phyloP scores from a whole-genome alignment of 2,329 filamentous ascomycete genomes.

The Colletotrichum sp. region DNA sequence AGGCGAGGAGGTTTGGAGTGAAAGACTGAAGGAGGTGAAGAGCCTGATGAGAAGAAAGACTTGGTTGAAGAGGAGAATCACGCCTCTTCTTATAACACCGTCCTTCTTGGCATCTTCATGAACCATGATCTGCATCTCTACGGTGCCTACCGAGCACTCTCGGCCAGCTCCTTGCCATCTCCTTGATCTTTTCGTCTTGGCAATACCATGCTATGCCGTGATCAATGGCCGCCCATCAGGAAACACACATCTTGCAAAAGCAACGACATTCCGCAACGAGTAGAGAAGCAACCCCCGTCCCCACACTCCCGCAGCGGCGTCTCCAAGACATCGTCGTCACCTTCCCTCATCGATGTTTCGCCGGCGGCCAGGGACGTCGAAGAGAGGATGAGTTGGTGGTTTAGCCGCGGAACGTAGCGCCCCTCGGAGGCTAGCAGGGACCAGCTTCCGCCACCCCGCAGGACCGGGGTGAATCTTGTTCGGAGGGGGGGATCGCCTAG shows the following conservation, averaged over 20 bases:
- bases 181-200: not conserved
- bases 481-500: not conserved
- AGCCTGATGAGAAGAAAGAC: not conserved
- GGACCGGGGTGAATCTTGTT: not conserved
- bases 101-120: not conserved
- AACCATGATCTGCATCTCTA: not conserved
- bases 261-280: not conserved
- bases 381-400: not conserved
- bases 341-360: conserved; percentile 6
- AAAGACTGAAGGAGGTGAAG: conserved; percentile 4
- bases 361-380: not conserved
- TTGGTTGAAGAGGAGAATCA: not conserved
- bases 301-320: not conserved
- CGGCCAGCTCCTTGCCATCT: not conserved
- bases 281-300: not conserved
- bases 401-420: not conserved
- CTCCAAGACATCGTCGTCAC: conserved; percentile 11
- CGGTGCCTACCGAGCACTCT: not conserved
- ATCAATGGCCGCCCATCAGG: not conserved
- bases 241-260: not conserved
- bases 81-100: not conserved
- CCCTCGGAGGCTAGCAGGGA: not conserved
- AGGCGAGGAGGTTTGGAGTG: not conserved
- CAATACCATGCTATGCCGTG: not conserved
- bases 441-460: not conserved